Conservation (phyloP, 805 yeast genomes). For the Nakazawaea pomicola region DNA sequence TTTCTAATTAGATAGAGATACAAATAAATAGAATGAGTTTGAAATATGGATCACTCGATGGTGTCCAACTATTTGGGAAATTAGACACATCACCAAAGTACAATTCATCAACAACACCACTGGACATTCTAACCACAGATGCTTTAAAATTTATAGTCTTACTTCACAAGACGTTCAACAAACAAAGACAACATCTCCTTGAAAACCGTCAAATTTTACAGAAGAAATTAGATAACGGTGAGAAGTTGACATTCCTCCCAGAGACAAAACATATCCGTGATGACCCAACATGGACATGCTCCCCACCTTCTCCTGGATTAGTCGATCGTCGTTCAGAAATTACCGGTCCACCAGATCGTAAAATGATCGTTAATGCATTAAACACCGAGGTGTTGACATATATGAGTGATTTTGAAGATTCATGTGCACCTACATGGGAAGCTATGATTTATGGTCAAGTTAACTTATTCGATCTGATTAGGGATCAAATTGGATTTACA, state of each 20-base stretch:
- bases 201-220: conserved; percentile 60
- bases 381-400: conserved; percentile 76
- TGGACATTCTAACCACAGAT: conserved; percentile 49
- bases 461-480: conserved; percentile 68
- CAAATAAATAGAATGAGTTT: conserved; percentile 10
- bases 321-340: conserved; percentile 75
- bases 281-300: conserved; percentile 74
- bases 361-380: conserved; percentile 78
- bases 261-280: conserved; percentile 69
- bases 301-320: conserved; percentile 66
- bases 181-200: conserved; percentile 51
- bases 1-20: background rate
- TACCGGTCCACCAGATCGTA: conserved; percentile 82
- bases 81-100: conserved; percentile 28
- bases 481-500: conserved; percentile 57
- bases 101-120: conserved; percentile 33
- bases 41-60: conserved; percentile 39
- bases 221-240: conserved; percentile 55
- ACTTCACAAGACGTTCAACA: conserved; percentile 68
- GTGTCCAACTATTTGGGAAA: conserved; percentile 51
- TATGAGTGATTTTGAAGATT: conserved; percentile 85
- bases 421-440: conserved; percentile 79
- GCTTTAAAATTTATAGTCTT: conserved; percentile 69
- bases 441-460: conserved; percentile 80
- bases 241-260: conserved; percentile 55